Percentiles rank a stretch among this genome's conserved stretches.
Conservation (phyloP, 2,329 filamentous ascomycete genomes). For the Diaporthe vexans region DNA sequence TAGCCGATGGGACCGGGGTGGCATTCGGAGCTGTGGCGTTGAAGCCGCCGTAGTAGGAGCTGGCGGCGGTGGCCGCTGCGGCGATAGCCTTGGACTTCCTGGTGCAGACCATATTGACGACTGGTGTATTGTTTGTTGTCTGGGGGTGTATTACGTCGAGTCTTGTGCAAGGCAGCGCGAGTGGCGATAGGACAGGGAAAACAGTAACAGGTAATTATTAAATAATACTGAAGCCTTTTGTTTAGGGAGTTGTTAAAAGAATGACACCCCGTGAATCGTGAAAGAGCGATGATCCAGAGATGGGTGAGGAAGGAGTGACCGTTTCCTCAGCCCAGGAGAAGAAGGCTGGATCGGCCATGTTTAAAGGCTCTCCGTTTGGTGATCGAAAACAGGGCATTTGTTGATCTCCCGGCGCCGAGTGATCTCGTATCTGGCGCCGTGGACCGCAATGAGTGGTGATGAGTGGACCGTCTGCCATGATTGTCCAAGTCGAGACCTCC, state of each 20-base stretch:
- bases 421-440: slow-evolving; percentile 40
- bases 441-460: slow-evolving; percentile 34
- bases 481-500: slow-evolving; percentile 33
- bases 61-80: slow-evolving; percentile 41
- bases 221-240: slow-evolving; percentile 18
- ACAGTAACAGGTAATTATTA: slow-evolving; percentile 24
- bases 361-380: slow-evolving; percentile 19
- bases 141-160: background rate
- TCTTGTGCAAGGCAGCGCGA: background rate
- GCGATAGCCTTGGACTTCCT: slow-evolving; percentile 43
- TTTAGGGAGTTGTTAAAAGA: slow-evolving; percentile 18
- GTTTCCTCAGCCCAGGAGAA: slow-evolving; percentile 14
- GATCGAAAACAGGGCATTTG: slow-evolving; percentile 34
- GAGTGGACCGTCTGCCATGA: slow-evolving; percentile 36
- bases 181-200: background rate
- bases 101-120: slow-evolving; percentile 40
- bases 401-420: slow-evolving; percentile 40
- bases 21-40: slow-evolving; percentile 1
- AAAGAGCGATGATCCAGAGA: slow-evolving; percentile 31
- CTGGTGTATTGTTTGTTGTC: background rate
- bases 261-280: slow-evolving; percentile 28
- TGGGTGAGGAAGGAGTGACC: slow-evolving; percentile 31
- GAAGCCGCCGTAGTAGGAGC: slow-evolving; percentile 32
- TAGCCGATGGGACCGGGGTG: slow-evolving; percentile 19
- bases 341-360: slow-evolving; percentile 20